Conservation (phyloP, 768 basidiomycete genomes). For the Boletales sp. region DNA sequence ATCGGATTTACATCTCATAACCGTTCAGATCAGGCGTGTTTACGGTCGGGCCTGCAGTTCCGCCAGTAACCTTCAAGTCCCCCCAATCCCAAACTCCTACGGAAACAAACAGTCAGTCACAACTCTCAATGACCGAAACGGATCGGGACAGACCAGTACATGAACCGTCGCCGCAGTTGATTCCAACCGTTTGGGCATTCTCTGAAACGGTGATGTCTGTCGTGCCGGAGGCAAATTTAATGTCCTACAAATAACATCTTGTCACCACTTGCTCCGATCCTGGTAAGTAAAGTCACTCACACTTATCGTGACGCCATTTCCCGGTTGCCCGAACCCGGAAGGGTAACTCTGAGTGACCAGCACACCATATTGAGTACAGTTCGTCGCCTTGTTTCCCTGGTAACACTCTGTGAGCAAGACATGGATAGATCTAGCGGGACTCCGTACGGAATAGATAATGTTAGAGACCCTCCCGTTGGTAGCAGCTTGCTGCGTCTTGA, state of each 20-base stretch:
- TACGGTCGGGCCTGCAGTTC: conserved; percentile 31
- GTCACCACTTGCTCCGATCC: neutral
- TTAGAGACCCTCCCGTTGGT: conserved; percentile 45
- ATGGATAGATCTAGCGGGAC: neutral
- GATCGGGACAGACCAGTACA: conserved; percentile 26
- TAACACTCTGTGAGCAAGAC: neutral
- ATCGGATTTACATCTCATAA: no score
- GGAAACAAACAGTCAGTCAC: neutral
- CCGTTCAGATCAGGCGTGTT: conserved; percentile 30
- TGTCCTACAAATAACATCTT: conserved; percentile 30
- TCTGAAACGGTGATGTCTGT: conserved; percentile 42
- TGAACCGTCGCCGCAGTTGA: conserved; percentile 52
- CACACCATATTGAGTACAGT: conserved; percentile 50
- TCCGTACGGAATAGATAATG: conserved; percentile 45
- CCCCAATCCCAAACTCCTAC: conserved; percentile 53
- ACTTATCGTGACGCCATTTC: conserved; percentile 53
- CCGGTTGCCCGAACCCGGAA: conserved; percentile 47
- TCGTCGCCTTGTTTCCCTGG: conserved; percentile 51
- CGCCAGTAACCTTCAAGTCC: conserved; percentile 42
- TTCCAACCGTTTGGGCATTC: conserved; percentile 44
- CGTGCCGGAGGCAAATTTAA: conserved; percentile 43
- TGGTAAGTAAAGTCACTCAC: conserved; percentile 30
- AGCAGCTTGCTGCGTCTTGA: conserved; percentile 53
- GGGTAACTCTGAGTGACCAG: conserved; percentile 67
- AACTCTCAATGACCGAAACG: neutral